Conservation (phyloP, 2,329 filamentous ascomycete genomes). For the Emmonsiellopsis sp. region DNA sequence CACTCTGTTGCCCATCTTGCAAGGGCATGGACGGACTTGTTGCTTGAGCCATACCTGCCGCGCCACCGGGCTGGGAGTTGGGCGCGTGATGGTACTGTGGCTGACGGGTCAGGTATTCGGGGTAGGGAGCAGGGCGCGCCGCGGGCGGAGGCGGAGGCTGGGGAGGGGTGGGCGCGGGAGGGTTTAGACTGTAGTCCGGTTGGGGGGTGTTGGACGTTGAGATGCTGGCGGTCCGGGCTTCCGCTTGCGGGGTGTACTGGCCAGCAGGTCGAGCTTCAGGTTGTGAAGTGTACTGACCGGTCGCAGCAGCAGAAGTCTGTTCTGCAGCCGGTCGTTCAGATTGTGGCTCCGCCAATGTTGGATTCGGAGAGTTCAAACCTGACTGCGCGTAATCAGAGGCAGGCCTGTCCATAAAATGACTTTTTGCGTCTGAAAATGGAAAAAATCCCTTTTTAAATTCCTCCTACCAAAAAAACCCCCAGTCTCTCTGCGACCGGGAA, state of each 20-base stretch:
- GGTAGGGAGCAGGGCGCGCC: slow-evolving; percentile 42
- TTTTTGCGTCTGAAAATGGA: slow-evolving; percentile 3
- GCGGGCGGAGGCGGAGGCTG: slow-evolving; percentile 8
- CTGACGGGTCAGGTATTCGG: slow-evolving; percentile 74
- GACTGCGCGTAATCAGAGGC: slow-evolving; percentile 73
- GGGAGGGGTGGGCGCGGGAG: slow-evolving; percentile 59
- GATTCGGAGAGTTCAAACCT: slow-evolving; percentile 64
- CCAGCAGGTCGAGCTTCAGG: slow-evolving; percentile 27
- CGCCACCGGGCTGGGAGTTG: slow-evolving; percentile 61
- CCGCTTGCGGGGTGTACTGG: slow-evolving; percentile 76
- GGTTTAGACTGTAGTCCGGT: slow-evolving; percentile 76
- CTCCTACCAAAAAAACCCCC: background rate
- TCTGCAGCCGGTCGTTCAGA: slow-evolving; percentile 85
- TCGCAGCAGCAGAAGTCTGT: slow-evolving; percentile 72
- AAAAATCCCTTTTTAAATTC: background rate
- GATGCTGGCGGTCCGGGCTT: slow-evolving; percentile 65
- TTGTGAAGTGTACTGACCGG: slow-evolving; percentile 29
- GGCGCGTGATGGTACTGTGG: slow-evolving; percentile 64
- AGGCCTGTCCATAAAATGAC: slow-evolving; percentile 45
- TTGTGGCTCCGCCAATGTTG: slow-evolving; percentile 48
- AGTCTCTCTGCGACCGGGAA: slow-evolving; percentile 1
- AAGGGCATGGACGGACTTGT: slow-evolving; percentile 85
- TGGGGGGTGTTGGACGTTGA: slow-evolving; percentile 74
- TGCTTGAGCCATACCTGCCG: slow-evolving; percentile 95
- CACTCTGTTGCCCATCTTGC: slow-evolving; percentile 65